Base-by-base conservation (phyloP, 768 basidiomycete species). In the Lyophyllum semitale region DNA sequence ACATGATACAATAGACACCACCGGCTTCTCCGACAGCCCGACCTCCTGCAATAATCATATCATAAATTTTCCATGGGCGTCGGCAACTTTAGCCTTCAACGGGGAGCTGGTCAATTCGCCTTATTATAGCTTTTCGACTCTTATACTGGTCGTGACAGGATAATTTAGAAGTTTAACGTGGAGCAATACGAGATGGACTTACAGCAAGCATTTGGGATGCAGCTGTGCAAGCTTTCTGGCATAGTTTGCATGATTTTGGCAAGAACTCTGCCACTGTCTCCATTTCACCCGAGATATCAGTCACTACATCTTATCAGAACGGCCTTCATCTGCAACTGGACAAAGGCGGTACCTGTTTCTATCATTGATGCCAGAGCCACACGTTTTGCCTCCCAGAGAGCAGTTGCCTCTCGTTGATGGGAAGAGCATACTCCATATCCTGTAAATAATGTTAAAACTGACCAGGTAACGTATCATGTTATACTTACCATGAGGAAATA, bases 241-340 rank as follows among this genome's bases (percentile, higher is more conserved):
- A 90, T 13, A 65, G 66, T 52, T 73, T 69, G 59, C 88, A 90
- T 22, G 66, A 67, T 18, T 69, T 63, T 20, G 60, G 62, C 40
- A 86, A 68, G n/a, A 69, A 73, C n/a, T 74, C 71, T 37, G 67
- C 69, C 18, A 87, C 69, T n/a, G 64, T 60, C 17, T 71, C 74
- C 88, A 90, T 89, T 70, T 88, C 88, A 30, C 75, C 82, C 8
- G 82, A 82, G 25, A 90, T 75, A 59, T 90, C 86, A 5, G 85
- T 87, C 18, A 77, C 88, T 87, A 53, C 30, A 42, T 29, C 23
- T 32, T 51, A 58, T 47, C 23, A 58, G 58, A 51, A 45, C n/a
- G 22, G 9, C 27, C 12, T 23, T n/a, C 23, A n/a, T n/a, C 15
- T 47, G 5, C 44, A 32, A 15, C 6, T 11, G 27, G 40, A 37